Base-by-base conservation (phyloP, 2,329 filamentous ascomycete genomes). In the Colletotrichum sp. region DNA sequence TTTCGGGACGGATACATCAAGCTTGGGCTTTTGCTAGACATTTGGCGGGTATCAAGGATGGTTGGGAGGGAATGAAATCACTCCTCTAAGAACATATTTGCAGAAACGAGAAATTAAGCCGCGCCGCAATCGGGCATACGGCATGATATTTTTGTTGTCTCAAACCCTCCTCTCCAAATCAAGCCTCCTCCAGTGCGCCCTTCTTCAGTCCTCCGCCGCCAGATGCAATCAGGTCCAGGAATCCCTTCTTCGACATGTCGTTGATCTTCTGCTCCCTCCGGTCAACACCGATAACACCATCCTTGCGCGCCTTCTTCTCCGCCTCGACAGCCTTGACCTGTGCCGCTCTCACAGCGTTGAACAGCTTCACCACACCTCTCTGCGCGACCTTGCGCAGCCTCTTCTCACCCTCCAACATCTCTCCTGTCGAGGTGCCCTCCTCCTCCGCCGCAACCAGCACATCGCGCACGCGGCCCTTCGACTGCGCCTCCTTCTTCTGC, bases 241-340 rank as follows among this genome's bases (percentile, higher is more conserved):
- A 99, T 0, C 96, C 96, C 87, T 98, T 95, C 88, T 98, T 98
- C 84, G 94, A 98, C 93, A 99, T 97, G 89, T 99, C 96, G 79
- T 95, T 97, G 69, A 98, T 89, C 87, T 94, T 96, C 86, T 98
- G 95, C 86, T 98, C 94, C 79, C 95, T 92, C 84, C 94, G 92
- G 77, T 90, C 91, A 81, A 95, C 92, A 3, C 96, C 96, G 36
- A 98, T 90, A 1, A 98, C 88, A 5, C 95, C 95, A 77, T 93
- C 91, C 79, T 92, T 92, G 84, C 91, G 91, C 65, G 92, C 90
- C 79, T 92, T 91, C 84, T 89, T 92, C 82, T 94, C 93, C 7
- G 95, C 94, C 85, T 96, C 93, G 75, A 93, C 91, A 4, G 94
- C 96, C 85, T 96, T 95, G 73, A 98, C 94, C 86, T 99, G 97